Conservation (phyloP, 768 basidiomycete species). For the Termitomyces sp. region DNA sequence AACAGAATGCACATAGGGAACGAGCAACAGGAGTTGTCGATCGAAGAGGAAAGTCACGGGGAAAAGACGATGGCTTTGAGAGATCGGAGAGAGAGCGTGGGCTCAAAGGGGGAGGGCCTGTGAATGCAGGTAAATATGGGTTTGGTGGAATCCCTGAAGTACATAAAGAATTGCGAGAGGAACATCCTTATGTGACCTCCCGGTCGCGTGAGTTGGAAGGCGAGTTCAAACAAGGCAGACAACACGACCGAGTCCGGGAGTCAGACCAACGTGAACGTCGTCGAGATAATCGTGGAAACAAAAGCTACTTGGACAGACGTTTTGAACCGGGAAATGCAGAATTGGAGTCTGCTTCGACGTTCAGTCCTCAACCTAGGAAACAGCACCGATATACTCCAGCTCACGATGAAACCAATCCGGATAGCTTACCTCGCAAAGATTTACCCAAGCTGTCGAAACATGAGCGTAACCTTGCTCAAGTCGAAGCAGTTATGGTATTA, state of each 20-base stretch:
- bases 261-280: constrained; percentile 7
- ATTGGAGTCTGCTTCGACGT: not conserved
- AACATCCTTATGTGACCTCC: not conserved
- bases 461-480: constrained; percentile 32
- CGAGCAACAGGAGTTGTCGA: constrained; percentile 12
- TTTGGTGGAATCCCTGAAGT: not conserved
- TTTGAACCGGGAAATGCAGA: constrained; percentile 5
- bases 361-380: not conserved
- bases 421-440: constrained; percentile 22
- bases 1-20: constrained; percentile 9
- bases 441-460: constrained; percentile 16
- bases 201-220: not conserved
- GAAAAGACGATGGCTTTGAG: constrained; percentile 7
- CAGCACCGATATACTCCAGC: constrained; percentile 9
- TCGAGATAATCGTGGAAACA: constrained; percentile 11
- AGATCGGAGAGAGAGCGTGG: constrained; percentile 7
- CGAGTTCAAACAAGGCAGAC: not conserved
- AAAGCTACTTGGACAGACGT: constrained; percentile 12
- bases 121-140: not conserved
- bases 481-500: constrained; percentile 16
- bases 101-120: not conserved
- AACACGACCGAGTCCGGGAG: not conserved
- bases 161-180: not conserved
- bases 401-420: constrained; percentile 29
- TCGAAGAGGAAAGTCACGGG: constrained; percentile 18